These are phyloP conservation scores for Colletotrichum lupini DNA, from an alignment of 2,329 filamentous ascomycete genomes.

Conservation along the genomic window DNA sequence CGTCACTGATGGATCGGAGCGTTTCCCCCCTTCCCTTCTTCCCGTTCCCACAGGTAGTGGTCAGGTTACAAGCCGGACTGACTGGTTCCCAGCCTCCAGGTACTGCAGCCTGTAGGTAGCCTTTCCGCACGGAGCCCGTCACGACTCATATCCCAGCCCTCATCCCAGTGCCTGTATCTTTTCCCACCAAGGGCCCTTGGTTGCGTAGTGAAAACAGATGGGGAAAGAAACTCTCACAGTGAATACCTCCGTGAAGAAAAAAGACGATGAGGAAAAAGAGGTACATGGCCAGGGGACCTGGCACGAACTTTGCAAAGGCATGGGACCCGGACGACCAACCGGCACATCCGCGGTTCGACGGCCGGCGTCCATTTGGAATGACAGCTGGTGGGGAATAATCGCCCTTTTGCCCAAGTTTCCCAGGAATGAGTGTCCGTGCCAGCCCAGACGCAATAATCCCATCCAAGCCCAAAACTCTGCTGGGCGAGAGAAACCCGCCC, in stretches of 20 bases:
- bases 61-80: slow-evolving; percentile 22
- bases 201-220: too few relatives aligned
- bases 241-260: not conserved
- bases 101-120: not conserved
- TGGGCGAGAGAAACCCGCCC: not conserved
- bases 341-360: slow-evolving; percentile 34
- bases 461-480: not conserved
- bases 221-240: not conserved
- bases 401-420: not conserved
- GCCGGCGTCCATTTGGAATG: slow-evolving; percentile 27
- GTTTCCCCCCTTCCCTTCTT: not conserved
- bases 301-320: not conserved
- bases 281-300: slow-evolving; percentile 7
- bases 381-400: slow-evolving; percentile 20
- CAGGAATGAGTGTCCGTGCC: slow-evolving; percentile 13
- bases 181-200: not conserved
- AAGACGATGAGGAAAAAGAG: not conserved
- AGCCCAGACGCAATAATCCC: not conserved
- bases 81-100: not conserved
- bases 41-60: slow-evolving; percentile 6
- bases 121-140: slow-evolving; percentile 14
- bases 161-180: not conserved
- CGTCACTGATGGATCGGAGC: slow-evolving; percentile 14
- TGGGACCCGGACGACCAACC: slow-evolving; percentile 18
- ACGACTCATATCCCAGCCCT: slow-evolving; percentile 29